phyloP scores from a whole-genome alignment of 2,329 filamentous ascomycete species.

The Fusarium coicis region DNA sequence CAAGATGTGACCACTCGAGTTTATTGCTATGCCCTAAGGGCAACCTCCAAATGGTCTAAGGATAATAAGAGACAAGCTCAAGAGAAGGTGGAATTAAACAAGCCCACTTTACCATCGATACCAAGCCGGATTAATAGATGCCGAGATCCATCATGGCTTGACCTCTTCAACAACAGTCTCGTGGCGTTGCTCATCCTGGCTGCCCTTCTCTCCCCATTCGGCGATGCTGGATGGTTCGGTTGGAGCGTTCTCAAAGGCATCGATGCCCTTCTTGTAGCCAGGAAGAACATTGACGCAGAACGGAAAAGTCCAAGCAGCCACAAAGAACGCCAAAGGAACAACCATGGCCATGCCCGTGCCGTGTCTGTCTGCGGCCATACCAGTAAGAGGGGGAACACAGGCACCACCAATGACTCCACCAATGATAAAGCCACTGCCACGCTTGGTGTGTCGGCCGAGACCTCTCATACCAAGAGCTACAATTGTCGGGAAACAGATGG shows the following conservation, averaged over 20 bases:
- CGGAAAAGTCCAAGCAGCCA: constrained; percentile 66
- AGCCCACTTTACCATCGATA: neutral
- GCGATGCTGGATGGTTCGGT: neutral
- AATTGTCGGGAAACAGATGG: constrained; percentile 84
- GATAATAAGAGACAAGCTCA: neutral
- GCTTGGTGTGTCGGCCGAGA: constrained; percentile 80
- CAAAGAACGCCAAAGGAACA: constrained; percentile 71
- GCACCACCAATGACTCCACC: constrained; percentile 79
- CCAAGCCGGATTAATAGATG: neutral
- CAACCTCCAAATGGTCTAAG: neutral
- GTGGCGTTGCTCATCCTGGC: neutral
- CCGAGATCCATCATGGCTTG: accelerated
- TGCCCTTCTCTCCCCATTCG: neutral
- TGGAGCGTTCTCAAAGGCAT: constrained; percentile 55
- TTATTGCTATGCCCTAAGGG: neutral
- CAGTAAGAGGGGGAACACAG: constrained; percentile 77
- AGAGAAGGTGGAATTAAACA: accelerated
- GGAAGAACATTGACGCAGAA: constrained; percentile 74
- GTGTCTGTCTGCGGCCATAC: constrained; percentile 71
- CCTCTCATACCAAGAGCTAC: constrained; percentile 81
- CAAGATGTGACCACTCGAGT: neutral
- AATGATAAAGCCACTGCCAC: constrained; percentile 76
- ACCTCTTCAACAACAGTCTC: neutral
- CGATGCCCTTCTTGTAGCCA: constrained; percentile 70
- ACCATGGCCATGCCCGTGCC: constrained; percentile 72